Percentiles rank a stretch among this genome's conserved stretches.
These are phyloP conservation scores for Saccharomyces cerevisiae DNA, from an alignment of 805 yeast species.

Conservation along the genomic window DNA sequence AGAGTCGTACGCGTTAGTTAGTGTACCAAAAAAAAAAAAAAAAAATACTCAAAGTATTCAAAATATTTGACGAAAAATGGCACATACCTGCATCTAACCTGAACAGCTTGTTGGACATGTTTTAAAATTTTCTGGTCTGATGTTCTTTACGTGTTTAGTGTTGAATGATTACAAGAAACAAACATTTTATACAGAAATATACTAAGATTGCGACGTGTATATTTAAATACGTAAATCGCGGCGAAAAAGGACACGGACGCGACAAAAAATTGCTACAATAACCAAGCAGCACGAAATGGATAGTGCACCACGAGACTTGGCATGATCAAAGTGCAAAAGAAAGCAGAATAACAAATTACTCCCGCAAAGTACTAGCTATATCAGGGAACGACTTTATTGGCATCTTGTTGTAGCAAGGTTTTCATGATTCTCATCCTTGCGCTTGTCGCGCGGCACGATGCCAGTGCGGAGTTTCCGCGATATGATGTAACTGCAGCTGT, in stretches of 20 bases:
- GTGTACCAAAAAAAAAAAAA: neutral
- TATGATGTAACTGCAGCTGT: neutral
- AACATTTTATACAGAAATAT: neutral
- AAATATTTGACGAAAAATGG: neutral
- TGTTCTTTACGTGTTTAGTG: neutral
- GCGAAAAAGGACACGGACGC: neutral
- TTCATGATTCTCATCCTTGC: neutral
- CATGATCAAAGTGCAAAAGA: neutral
- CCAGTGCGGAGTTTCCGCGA: neutral
- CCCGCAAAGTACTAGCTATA: neutral
- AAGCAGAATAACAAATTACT: neutral
- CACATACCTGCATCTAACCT: conserved; percentile 36
- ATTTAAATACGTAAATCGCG: neutral
- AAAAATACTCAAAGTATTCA: too few relatives aligned
- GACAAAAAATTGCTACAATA: neutral
- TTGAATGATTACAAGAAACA: neutral
- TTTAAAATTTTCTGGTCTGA: neutral
- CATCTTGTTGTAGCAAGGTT: neutral
- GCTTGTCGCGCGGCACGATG: neutral
- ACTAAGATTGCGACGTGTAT: neutral
- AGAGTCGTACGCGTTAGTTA: neutral
- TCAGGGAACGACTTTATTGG: neutral
- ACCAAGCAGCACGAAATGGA: neutral
- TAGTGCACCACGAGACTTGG: neutral
- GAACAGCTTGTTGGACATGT: conserved; percentile 31